A percentile compares a stretch with the other conserved stretches of the same genome.
phyloP scores from a whole-genome alignment of 257 asterid genomes.

The Forsythia viridissima region DNA sequence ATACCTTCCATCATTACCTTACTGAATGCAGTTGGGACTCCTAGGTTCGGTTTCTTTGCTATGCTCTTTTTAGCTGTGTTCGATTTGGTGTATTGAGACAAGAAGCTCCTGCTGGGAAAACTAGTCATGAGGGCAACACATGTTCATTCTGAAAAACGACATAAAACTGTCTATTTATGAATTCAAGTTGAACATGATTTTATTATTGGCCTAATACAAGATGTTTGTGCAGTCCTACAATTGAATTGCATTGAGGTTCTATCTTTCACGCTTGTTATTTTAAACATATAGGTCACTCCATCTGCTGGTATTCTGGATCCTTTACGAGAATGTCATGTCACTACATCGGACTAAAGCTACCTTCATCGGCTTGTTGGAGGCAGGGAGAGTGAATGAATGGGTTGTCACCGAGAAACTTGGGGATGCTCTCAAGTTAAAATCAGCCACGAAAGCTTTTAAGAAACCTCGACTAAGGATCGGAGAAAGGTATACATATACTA shows the following conservation, averaged over 20 bases:
- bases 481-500: constrained; percentile 52
- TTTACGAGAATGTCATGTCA: constrained; percentile 93
- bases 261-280: neutral
- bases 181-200: neutral
- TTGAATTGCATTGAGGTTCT: neutral
- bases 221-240: neutral
- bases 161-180: too few species aligned
- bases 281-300: constrained; percentile 66
- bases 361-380: constrained; percentile 84
- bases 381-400: constrained; percentile 93
- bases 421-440: constrained; percentile 62
- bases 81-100: too few species aligned
- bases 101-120: too few species aligned
- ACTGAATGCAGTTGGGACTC: constrained; percentile 86
- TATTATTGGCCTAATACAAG: neutral
- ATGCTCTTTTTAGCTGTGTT: too few species aligned
- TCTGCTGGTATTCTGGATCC: constrained; percentile 85
- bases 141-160: neutral
- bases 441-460: constrained; percentile 51
- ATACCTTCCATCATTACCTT: constrained; percentile 78
- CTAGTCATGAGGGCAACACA: too few species aligned
- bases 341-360: constrained; percentile 94
- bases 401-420: constrained; percentile 94
- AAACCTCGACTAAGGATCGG: constrained; percentile 63
- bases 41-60: constrained; percentile 49